Base-by-base conservation (phyloP, 176 grass and related monocot species). In the Lolium multiflorum region DNA sequence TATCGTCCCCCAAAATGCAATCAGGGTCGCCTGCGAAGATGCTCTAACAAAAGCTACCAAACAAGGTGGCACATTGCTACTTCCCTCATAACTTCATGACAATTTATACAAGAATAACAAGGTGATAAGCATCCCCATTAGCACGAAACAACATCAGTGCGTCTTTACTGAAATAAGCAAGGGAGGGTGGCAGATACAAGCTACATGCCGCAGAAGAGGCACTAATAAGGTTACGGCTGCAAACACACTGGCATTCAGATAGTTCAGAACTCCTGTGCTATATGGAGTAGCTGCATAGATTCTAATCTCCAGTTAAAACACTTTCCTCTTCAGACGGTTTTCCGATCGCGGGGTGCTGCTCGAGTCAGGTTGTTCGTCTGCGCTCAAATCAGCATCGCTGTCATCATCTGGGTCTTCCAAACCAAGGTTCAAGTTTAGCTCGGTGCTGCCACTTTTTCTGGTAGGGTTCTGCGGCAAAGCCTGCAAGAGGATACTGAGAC, bases 391-490 rank as follows among this genome's bases (percentile, higher is more conserved):
- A 35, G 78, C 93, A 35, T 95, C 93, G 6, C 60, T 92, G n/a
- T 94, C 92, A 21, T 82, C 90, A 63, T 88, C 84, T 7, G 81
- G 89, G 12, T 92, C 93, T 64, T 94, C 91, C 87, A 95, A 77
- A 35, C 91, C 93, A 31, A 95, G 88, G 82, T 95, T 95, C 84
- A 95, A 83, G 74, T 95, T 95, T 20, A 95, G 66, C 76, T 95
- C 90, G 2, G 84, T 86, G 78, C 90, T 89, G 37, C 84, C 82
- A 44, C 90, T 68, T 49, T 87, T 89, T 82, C 89, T 95, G 57
- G 80, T 70, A 65, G 79, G 31, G 67, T 79, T 83, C 12, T 85
- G 87, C 37, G 85, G 72, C 21, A 86, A 79, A 51, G 82, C 93
- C 90, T 95, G 90, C 81, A 86, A 71, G 39, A 80, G 14, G 49